Evolutionary conservation across 1,139 yeast species (phyloP), one percentile per base, ranked within the genome.

Genomic region (Geotrichum phurueaensis): DNA sequence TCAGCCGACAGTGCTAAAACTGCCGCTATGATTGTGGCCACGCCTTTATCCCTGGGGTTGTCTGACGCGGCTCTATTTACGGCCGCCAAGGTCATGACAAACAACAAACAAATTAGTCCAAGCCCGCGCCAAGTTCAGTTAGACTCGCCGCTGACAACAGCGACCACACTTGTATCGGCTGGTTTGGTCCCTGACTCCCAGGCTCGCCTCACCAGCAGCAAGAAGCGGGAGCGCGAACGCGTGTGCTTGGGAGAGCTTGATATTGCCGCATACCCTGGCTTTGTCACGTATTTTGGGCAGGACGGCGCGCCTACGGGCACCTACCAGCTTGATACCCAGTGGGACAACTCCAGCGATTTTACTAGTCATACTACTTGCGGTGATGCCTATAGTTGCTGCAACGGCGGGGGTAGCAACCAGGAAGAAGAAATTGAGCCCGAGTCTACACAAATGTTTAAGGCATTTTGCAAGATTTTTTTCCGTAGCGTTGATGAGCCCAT

Each of bases 221-320:
- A 33, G 13, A 33, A 33, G n/a, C 39, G 39, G n/a, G 39, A 12
- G n/a, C n/a, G n/a, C n/a, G 39, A 33, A 33, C 39, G 39, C 39
- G 13, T 33, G 4, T 10, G 13, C 13, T 33, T 33, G 39, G 13
- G n/a, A 3, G 39, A 33, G n/a, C 39, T 33, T 5, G 31, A 39
- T 23, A 52, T 52, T 20, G 12, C 22, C 31, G 39, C 36, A 6
- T 52, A 52, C 20, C 55, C 55, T 31, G 55, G 55, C 48, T 52
- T 36, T 23, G 49, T 36, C 18, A 18, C 29, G n/a, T 33, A 33
- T 10, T 33, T 33, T 33, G 13, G 39, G 39, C 39, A 33, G 4
- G 39, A 33, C 9, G 39, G 39, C 6, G n/a, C 13, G 13, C 39
- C 39, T 3, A 33, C 13, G 3, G n/a, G n/a, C n/a, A 33, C 39